Evolutionary conservation across 305 asterid genomes (phyloP).

Genomic region (Fraxinus greggii): DNA sequence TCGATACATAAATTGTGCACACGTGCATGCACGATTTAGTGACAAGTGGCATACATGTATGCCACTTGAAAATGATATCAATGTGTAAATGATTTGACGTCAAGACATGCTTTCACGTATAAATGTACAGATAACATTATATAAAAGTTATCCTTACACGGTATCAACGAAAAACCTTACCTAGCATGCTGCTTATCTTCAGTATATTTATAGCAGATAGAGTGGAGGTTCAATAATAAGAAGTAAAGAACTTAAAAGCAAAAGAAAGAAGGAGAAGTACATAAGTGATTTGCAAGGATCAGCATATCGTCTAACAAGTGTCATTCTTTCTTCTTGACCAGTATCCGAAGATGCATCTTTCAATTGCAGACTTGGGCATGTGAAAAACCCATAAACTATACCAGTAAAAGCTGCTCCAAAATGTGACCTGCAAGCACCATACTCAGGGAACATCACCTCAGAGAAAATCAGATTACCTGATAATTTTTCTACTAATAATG

Average conservation of each 20-base stretch:
- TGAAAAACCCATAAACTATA: slow-evolving; percentile 54
- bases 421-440: slow-evolving; percentile 58
- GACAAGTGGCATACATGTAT: not conserved
- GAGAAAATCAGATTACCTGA: no score
- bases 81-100: not conserved
- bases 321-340: slow-evolving; percentile 49
- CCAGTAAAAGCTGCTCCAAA: slow-evolving; percentile 65
- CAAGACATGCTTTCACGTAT: not conserved
- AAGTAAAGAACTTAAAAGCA: slow-evolving; percentile 46
- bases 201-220: slow-evolving; percentile 22
- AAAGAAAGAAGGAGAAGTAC: slow-evolving; percentile 51
- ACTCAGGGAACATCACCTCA: not conserved
- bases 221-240: slow-evolving; percentile 56
- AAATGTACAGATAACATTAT: not conserved
- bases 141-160: not conserved
- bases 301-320: slow-evolving; percentile 41
- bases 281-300: slow-evolving; percentile 63
- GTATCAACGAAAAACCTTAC: not conserved
- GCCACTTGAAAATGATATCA: not conserved
- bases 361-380: slow-evolving; percentile 53
- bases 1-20: not conserved
- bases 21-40: not conserved
- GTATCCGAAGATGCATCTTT: slow-evolving; percentile 50
- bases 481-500: not conserved
- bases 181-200: not conserved